Percentiles rank a stretch among this genome's conserved stretches.
These are phyloP conservation scores for Mimosa pudica DNA, from an alignment of 306 rosid species.

Conservation along the genomic window DNA sequence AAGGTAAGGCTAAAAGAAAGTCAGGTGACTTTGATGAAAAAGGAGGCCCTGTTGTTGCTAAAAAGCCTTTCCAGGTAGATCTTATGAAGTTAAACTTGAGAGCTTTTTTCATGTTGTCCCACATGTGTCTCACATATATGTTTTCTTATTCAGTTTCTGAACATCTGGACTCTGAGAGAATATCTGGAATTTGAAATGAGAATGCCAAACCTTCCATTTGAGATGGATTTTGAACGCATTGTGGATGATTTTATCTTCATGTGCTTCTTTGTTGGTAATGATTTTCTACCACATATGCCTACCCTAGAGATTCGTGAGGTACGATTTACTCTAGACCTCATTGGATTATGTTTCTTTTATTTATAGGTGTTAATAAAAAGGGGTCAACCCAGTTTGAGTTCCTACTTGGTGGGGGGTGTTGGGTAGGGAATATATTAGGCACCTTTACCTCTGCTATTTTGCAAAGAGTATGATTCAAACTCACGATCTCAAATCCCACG, in stretches of 20 bases:
- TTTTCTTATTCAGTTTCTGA: slow-evolving; percentile 66
- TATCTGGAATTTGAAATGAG: slow-evolving; percentile 84
- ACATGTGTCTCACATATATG: slow-evolving; percentile 2
- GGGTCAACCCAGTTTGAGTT: too few species aligned
- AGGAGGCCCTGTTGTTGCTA: slow-evolving; percentile 60
- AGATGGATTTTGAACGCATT: slow-evolving; percentile 79
- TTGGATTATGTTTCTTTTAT: slow-evolving; percentile 9
- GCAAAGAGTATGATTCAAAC: too few species aligned
- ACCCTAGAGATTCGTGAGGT: slow-evolving; percentile 99
- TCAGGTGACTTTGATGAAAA: slow-evolving; percentile 90
- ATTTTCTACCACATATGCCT: slow-evolving; percentile 98
- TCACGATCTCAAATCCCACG: too few species aligned
- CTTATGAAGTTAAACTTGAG: slow-evolving; percentile 7
- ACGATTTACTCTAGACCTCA: slow-evolving; percentile 17
- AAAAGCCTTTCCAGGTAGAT: slow-evolving; percentile 90
- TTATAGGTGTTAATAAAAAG: too few species aligned
- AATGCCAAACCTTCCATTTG: slow-evolving; percentile 71
- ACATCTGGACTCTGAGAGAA: slow-evolving; percentile 95
- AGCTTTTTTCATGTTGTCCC: neutral
- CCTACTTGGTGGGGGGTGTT: too few species aligned
- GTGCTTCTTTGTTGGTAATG: slow-evolving; percentile 96
- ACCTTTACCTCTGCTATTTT: too few species aligned
- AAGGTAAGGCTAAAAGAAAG: slow-evolving; percentile 87
- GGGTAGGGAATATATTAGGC: too few species aligned
- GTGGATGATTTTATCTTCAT: slow-evolving; percentile 96